Base-by-base conservation (phyloP, 2,329 filamentous ascomycete species). In the Aspergillus viridinutans region DNA sequence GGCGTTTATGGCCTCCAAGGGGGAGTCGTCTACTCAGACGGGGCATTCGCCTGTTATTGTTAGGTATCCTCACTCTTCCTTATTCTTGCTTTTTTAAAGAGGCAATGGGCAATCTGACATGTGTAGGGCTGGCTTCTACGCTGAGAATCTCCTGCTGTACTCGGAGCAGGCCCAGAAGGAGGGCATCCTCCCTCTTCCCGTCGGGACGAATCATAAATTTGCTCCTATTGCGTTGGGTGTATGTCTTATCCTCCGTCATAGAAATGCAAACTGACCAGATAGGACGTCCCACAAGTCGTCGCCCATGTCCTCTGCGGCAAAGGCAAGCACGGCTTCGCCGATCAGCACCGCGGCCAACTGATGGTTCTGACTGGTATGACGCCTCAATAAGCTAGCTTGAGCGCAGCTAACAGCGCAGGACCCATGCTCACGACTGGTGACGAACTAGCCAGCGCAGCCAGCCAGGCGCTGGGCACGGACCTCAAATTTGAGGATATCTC, bases 101-200 rank as follows among this genome's bases (percentile, higher is more conserved):
- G 29, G 0, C 1, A 38, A 49, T 3, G 38, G 25, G 43, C 2
- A 35, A 20, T n/a, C 25, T 42, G 42, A 40, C 32, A 3, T n/a
- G 1, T 21, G 10, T 25, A 80, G 78, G 4, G 77, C 78, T 17
- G 79, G 79, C 3, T 81, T 81, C 61, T 81, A 81, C 58, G 78
- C 78, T 2, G 79, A 82, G 66, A 82, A 82, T 55, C 66, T 82
- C n/a, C 71, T 82, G 1, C 63, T 77, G 1, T 81, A 82, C 59
- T 70, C 76, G 2, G 73, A 73, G 1, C 77, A 81, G 59, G 78
- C 76, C 7, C 70, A 79, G 56, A 67, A 74, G 23, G 75, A 80
- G 38, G 77, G 76, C 0, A 58, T 73, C 1, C 64, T 82, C 14
- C 79, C 79, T 0, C 61, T 82, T 9, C 80, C 80, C 0, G 75